Evolutionary conservation across 345 rosid genomes (phyloP), one percentile per base, ranked within the genome.

Genomic region (Eucalyptus polyanthemos): DNA sequence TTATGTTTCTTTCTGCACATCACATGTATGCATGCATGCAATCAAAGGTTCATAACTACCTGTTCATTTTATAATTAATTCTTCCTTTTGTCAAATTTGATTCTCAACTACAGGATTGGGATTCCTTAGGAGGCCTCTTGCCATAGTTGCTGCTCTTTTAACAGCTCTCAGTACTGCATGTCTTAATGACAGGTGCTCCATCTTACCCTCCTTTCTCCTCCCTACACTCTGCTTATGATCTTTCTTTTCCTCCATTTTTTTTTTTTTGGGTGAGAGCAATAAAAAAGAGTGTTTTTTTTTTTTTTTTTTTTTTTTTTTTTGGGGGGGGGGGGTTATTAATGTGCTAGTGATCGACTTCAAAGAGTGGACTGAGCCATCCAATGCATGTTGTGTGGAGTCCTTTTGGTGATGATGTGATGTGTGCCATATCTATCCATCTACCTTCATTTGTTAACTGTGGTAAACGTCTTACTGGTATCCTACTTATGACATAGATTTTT

Each of bases 111-210:
- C 92, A 97, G 99, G 97, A 88, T 86, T 97, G 92, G 99, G 98
- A 31, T 97, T 97, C 90, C 94, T 97, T 53, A 94, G 96, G 91
- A 97, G 97, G 92, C 99, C 99, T 14, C 93, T 96, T 47, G 94
- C 99, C 9, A 93, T 98, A 86, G 92, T 97, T 88, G 96, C 99
- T 90, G 97, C 97, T 45, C 37, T 97, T 80, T 91, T 95, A 88
- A 94, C 99, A 8, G 95, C 97, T 8, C 93, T 98, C 50, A 95
- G 93, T 92, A 92, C 97, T 34, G 97, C 98, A 42, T 93, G 95
- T 91, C 94, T 98, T 51, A 98, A 98, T 93, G 99, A 97, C 89
- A 98, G 99, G 99, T 95, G 8, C 45, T 21, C 83, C 47, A 21
- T 76, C 90, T 58, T 37, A 6, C 40, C 22, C 11, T 22, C 49